A percentile compares a stretch with the other conserved stretches of the same genome.
phyloP scores from a whole-genome alignment of 345 rosid species.

The Citrus sp. region DNA sequence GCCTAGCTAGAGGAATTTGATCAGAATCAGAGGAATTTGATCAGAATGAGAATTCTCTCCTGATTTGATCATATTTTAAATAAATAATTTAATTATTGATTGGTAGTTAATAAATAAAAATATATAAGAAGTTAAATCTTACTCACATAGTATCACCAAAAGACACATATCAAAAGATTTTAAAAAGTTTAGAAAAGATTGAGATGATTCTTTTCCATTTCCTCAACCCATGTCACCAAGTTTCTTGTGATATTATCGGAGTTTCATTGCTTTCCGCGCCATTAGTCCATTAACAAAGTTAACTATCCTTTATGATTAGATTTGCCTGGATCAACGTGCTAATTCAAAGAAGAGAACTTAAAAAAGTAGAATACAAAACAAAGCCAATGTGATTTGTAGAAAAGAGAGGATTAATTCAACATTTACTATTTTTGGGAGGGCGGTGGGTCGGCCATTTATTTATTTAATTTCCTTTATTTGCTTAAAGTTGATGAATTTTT shows the following conservation, averaged over 20 bases:
- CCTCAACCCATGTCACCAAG: neutral
- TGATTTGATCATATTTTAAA: no score
- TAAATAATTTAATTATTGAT: no score
- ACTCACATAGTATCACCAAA: rapidly evolving
- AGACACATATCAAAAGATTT: rapidly evolving
- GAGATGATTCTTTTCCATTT: no score
- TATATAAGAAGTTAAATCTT: no score
- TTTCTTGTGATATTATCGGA: neutral
- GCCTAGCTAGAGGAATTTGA: no score
- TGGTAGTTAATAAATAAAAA: no score
- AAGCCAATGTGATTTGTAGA: neutral
- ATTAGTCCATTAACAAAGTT: neutral
- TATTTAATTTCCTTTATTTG: neutral
- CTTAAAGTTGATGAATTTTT: neutral
- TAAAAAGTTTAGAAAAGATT: rapidly evolving
- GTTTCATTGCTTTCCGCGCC: neutral
- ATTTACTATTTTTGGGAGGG: neutral
- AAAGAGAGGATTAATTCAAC: no score
- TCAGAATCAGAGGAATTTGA: no score
- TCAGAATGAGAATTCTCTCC: rapidly evolving
- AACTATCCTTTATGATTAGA: neutral
- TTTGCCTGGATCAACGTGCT: neutral
- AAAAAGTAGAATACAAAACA: neutral
- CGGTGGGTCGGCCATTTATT: neutral
- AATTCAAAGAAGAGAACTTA: neutral